A percentile compares a stretch with the other conserved stretches of the same genome.
Conservation (phyloP, 805 yeast species). For the Yamadazyma tumulicola region DNA sequence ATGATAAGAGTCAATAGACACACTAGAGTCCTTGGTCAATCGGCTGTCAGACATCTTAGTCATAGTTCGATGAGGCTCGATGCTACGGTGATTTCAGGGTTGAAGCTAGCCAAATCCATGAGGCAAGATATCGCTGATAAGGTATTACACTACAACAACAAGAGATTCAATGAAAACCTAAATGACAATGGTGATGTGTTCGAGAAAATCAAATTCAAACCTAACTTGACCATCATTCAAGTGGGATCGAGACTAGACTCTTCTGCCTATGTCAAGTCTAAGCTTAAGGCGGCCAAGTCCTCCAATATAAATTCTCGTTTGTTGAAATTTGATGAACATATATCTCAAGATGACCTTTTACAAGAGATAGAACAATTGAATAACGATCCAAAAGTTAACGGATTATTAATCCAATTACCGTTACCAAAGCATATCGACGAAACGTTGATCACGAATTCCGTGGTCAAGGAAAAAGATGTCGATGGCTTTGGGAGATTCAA, state of each 20-base stretch:
- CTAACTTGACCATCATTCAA: conserved; percentile 79
- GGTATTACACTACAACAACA: conserved; percentile 34
- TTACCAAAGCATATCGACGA: conserved; percentile 67
- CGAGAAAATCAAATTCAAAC: conserved; percentile 50
- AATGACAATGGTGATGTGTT: conserved; percentile 16
- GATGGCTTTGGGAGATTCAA: conserved; percentile 92
- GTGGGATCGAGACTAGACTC: conserved; percentile 91
- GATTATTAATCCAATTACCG: conserved; percentile 82
- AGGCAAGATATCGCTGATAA: conserved; percentile 37
- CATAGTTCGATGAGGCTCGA: too few relatives aligned
- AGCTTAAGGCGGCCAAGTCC: conserved; percentile 82
- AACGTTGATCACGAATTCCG: conserved; percentile 73
- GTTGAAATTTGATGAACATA: conserved; percentile 59
- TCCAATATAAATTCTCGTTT: conserved; percentile 72
- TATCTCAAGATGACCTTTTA: conserved; percentile 58
- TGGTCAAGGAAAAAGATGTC: conserved; percentile 81
- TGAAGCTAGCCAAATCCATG: conserved; percentile 37
- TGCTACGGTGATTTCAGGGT: conserved; percentile 33
- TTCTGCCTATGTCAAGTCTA: conserved; percentile 86
- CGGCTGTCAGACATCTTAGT: too few relatives aligned
- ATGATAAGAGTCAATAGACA: too few relatives aligned
- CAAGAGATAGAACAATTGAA: conserved; percentile 61
- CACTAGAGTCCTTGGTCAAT: too few relatives aligned
- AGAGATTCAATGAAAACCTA: conserved; percentile 15
- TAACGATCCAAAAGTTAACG: conserved; percentile 74